Conservation (phyloP, 140 eudicot species). For the Stevia rebaudiana region DNA sequence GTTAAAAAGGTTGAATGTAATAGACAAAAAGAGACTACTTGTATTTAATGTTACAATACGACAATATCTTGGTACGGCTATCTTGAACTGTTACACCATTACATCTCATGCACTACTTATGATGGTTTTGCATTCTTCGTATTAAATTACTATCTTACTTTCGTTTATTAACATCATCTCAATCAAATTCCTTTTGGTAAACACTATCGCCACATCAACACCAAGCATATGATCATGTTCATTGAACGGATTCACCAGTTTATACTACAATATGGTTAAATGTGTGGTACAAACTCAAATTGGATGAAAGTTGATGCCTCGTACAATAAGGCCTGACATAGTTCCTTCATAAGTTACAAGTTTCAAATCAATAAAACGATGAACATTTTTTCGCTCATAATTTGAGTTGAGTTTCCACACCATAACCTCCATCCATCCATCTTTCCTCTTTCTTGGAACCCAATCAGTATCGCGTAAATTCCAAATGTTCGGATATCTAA, state of each 20-base stretch:
- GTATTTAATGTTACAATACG: too few species aligned
- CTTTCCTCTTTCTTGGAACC: neutral
- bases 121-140: too few species aligned
- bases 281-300: too few species aligned
- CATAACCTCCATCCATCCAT: neutral
- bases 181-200: neutral
- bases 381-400: neutral
- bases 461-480: neutral
- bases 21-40: too few species aligned
- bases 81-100: too few species aligned
- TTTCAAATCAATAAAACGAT: neutral
- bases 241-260: constrained; percentile 39
- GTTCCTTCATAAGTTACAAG: constrained; percentile 6
- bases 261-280: too few species aligned
- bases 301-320: neutral
- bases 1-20: too few species aligned
- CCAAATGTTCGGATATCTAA: neutral
- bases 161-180: too few species aligned
- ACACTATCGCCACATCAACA: constrained; percentile 74
- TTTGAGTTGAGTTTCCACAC: neutral
- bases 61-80: too few species aligned
- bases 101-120: too few species aligned
- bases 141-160: too few species aligned
- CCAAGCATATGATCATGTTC: constrained; percentile 55
- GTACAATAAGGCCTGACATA: neutral